Percentiles rank a stretch among this genome's conserved stretches.
These are phyloP conservation scores for cucumber (Cucumis sativus) DNA, from an alignment of 306 rosid genomes.

Conservation along the genomic window Cucumber_9930_V3 NC_026657.2:35196501-35197000, in stretches of 20 bases:
- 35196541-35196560: too few relatives aligned
- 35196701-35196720: too few relatives aligned
- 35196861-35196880: conserved; percentile 73
- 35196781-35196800: conserved; percentile 70
- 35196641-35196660: too few relatives aligned
- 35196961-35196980: conserved; percentile 41
- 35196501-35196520: too few relatives aligned
- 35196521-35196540: too few relatives aligned
- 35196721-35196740: conserved; percentile 53
- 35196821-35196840: conserved; percentile 45
- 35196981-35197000: conserved; percentile 68
- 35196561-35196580: too few relatives aligned
- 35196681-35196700: too few relatives aligned
- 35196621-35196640: too few relatives aligned
- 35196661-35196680: too few relatives aligned
- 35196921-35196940: conserved; percentile 16
- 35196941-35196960: conserved; percentile 35
- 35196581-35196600: too few relatives aligned
- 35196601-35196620: too few relatives aligned
- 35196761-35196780: conserved; percentile 90
- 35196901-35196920: conserved; percentile 55
- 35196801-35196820: conserved; percentile 66
- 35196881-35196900: conserved; percentile 73
- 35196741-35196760: conserved; percentile 77
- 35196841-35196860: conserved; percentile 78